These are phyloP conservation scores for Exophiala xenobiotica DNA, from an alignment of 2,329 filamentous ascomycete species.

Conservation along the genomic window DNA sequence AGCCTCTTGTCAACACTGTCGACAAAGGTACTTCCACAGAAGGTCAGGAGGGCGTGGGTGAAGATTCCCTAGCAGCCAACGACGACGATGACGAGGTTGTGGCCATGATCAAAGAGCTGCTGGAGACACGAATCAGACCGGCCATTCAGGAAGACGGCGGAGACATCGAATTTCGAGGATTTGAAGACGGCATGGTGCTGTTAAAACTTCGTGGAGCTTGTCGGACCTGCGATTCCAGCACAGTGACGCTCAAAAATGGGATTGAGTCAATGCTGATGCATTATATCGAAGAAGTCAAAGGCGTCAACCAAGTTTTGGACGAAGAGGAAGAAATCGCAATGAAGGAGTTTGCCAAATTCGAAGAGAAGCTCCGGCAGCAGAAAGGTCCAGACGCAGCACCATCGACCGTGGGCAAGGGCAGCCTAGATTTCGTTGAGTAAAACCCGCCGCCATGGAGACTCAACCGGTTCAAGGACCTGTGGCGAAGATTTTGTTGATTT, in stretches of 20 bases:
- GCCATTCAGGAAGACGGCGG: constrained; percentile 97
- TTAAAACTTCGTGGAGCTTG: constrained; percentile 90
- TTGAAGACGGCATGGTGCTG: constrained; percentile 78
- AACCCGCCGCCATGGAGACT: background rate
- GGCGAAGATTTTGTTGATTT: no score
- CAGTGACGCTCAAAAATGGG: constrained; percentile 93
- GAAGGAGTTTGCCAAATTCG: constrained; percentile 89
- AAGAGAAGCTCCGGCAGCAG: constrained; percentile 72
- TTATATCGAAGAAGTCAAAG: constrained; percentile 94
- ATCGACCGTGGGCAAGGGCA: constrained; percentile 51
- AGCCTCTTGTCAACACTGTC: constrained; percentile 72
- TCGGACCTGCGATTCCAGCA: constrained; percentile 93
- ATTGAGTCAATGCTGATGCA: constrained; percentile 99
- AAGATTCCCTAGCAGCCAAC: constrained; percentile 76
- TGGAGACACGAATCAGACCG: constrained; percentile 91
- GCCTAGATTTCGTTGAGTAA: constrained; percentile 51
- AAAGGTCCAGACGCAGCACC: constrained; percentile 53
- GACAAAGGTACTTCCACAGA: constrained; percentile 58
- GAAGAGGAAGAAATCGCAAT: constrained; percentile 86
- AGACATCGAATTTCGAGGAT: constrained; percentile 93
- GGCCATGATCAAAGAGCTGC: constrained; percentile 96
- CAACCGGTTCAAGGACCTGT: background rate
- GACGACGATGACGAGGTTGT: constrained; percentile 93
- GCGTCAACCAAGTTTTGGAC: constrained; percentile 85
- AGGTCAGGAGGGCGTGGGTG: constrained; percentile 50